These are phyloP conservation scores for Colletotrichum sublineola DNA, from an alignment of 2,329 filamentous ascomycete species.

Conservation along the genomic window DNA sequence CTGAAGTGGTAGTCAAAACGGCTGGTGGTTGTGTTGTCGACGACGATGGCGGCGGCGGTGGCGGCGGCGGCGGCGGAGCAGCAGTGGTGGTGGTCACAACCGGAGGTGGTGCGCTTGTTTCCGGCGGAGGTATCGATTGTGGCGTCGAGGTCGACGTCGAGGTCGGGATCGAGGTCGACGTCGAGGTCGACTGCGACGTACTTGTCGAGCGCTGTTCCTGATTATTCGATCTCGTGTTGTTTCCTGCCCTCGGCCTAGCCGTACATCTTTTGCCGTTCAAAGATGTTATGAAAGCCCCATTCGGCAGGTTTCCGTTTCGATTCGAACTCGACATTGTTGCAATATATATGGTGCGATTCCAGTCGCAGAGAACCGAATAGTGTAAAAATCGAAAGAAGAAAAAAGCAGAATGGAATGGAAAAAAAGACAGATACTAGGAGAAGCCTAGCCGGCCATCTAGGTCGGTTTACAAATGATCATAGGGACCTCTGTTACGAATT, in stretches of 20 bases:
- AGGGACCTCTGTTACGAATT: slow-evolving; percentile 21
- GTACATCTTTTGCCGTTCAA: slow-evolving; percentile 67
- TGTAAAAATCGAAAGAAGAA: slow-evolving; percentile 24
- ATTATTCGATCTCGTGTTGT: slow-evolving; percentile 31
- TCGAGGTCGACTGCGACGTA: slow-evolving; percentile 33
- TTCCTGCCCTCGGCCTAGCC: slow-evolving; percentile 58
- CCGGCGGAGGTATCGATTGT: slow-evolving; percentile 27
- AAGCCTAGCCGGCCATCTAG: slow-evolving; percentile 43
- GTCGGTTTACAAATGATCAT: slow-evolving; percentile 37
- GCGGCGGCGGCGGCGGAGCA: slow-evolving; percentile 16
- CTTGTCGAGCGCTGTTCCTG: slow-evolving; percentile 27
- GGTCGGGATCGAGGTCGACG: slow-evolving; percentile 13
- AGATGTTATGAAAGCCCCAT: slow-evolving; percentile 63
- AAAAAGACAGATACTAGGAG: slow-evolving; percentile 47
- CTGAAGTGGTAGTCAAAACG: slow-evolving; percentile 46
- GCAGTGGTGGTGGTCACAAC: background rate
- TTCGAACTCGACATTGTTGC: slow-evolving; percentile 57
- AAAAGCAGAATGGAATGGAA: slow-evolving; percentile 38
- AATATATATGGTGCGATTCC: slow-evolving; percentile 56
- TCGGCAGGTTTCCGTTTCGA: slow-evolving; percentile 52
- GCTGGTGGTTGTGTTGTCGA: slow-evolving; percentile 19
- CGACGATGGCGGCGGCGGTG: slow-evolving; percentile 7
- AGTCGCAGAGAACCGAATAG: slow-evolving; percentile 55
- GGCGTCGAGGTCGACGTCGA: slow-evolving; percentile 29
- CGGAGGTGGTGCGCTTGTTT: slow-evolving; percentile 25